Conservation (phyloP, 306 rosid genomes). For the Datisca glomerata region DNA sequence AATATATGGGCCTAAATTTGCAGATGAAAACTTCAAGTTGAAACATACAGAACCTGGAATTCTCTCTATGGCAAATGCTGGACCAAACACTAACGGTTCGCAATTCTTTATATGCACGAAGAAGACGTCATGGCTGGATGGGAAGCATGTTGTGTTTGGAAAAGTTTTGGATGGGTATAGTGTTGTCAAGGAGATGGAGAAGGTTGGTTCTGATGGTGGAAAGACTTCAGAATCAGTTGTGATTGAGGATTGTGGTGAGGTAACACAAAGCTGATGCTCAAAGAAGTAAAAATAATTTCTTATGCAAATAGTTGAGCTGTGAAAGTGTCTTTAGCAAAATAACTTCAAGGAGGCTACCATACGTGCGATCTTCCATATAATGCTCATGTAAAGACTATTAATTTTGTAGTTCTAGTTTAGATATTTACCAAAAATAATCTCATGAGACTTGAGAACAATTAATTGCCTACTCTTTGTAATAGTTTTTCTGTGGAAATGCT, state of each 20-base stretch:
- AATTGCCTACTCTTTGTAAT: no score
- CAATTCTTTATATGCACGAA: slow-evolving; percentile 70
- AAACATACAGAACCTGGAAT: slow-evolving; percentile 75
- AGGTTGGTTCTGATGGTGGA: slow-evolving; percentile 53
- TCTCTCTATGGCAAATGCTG: slow-evolving; percentile 87
- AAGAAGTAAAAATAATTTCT: no score
- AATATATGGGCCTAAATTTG: slow-evolving; percentile 55
- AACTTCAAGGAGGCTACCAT: no score
- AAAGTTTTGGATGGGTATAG: slow-evolving; percentile 66
- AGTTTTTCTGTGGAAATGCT: no score
- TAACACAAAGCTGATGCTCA: slow-evolving; percentile 14
- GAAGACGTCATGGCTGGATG: slow-evolving; percentile 66
- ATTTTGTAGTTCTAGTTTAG: no score
- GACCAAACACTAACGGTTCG: slow-evolving; percentile 64
- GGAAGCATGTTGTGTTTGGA: slow-evolving; percentile 88
- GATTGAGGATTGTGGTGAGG: slow-evolving; percentile 73
- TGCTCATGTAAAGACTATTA: no score
- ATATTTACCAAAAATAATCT: no score
- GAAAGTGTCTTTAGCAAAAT: no score
- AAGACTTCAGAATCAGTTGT: slow-evolving; percentile 38
- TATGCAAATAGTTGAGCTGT: no score
- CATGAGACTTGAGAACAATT: no score
- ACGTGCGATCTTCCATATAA: no score
- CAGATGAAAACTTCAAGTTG: slow-evolving; percentile 61
- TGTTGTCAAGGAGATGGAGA: slow-evolving; percentile 68